These are phyloP conservation scores for Cladosporium halotolerans DNA, from an alignment of 2,329 filamentous ascomycete species.

Conservation along the genomic window DNA sequence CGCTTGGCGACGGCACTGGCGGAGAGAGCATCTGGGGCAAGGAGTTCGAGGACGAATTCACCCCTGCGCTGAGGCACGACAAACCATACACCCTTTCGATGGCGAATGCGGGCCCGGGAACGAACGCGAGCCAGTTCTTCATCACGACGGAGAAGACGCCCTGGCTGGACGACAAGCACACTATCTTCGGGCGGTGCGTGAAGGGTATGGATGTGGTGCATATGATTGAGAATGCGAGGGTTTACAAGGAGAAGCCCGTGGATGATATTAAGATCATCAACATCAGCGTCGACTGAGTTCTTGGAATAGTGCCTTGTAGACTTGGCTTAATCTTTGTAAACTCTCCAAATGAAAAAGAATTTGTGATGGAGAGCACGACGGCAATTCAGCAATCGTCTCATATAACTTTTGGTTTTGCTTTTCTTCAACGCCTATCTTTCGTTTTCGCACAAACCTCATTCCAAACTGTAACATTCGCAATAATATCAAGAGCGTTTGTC, in stretches of 20 bases:
- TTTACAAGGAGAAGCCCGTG: constrained; percentile 86
- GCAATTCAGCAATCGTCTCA: no score
- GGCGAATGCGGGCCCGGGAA: constrained; percentile 94
- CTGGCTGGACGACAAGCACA: constrained; percentile 95
- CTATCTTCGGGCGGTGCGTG: constrained; percentile 85
- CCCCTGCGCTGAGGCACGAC: constrained; percentile 74
- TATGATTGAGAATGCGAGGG: constrained; percentile 85
- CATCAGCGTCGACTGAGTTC: constrained; percentile 44
- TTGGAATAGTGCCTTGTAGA: not conserved
- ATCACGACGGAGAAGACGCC: constrained; percentile 97
- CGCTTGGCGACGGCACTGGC: constrained; percentile 80
- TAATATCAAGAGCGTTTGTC: no score
- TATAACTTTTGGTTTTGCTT: no score
- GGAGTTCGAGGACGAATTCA: constrained; percentile 91
- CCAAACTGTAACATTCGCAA: no score
- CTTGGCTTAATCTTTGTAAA: no score
- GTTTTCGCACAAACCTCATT: no score
- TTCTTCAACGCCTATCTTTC: no score
- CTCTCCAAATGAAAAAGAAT: no score
- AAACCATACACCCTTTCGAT: constrained; percentile 95
- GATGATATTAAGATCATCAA: constrained; percentile 97
- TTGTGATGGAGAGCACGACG: no score
- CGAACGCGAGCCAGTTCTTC: constrained; percentile 96
- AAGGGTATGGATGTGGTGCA: constrained; percentile 92
- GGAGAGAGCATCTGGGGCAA: constrained; percentile 90